Conservation (phyloP, 176 grass and related monocot genomes). For the Ensete glaucum region DNA sequence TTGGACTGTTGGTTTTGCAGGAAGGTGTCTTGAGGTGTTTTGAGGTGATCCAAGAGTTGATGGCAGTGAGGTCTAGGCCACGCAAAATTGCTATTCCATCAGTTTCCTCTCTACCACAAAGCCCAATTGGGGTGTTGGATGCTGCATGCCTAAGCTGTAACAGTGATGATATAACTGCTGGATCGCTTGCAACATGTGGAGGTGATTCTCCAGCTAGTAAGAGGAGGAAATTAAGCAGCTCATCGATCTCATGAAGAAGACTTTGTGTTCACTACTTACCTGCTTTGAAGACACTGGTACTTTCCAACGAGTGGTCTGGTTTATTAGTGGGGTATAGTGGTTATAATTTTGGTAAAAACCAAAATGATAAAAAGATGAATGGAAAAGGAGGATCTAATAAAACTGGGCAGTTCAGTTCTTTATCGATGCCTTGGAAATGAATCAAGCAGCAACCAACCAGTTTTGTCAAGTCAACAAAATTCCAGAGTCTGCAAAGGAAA, state of each 20-base stretch:
- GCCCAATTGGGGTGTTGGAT: conserved; percentile 85
- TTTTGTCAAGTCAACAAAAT: too few relatives aligned
- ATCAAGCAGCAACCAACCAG: too few relatives aligned
- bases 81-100: conserved; percentile 36
- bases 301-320: conserved; percentile 4
- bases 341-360: conserved; percentile 3
- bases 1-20: conserved; percentile 20
- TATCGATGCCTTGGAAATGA: too few relatives aligned
- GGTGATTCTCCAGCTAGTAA: conserved; percentile 46
- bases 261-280: not conserved
- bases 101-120: conserved; percentile 50
- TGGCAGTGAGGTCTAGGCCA: conserved; percentile 33
- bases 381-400: not conserved
- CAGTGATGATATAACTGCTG: conserved; percentile 30
- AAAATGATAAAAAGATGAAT: conserved; percentile 19
- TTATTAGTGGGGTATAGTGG: conserved; percentile 21
- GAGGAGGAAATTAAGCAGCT: conserved; percentile 60
- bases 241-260: not conserved
- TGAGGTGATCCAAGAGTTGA: conserved; percentile 60
- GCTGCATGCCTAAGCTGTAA: conserved; percentile 76
- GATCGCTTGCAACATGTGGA: conserved; percentile 37
- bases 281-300: not conserved
- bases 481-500: not conserved
- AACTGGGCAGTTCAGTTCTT: not conserved
- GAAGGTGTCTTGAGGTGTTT: conserved; percentile 69